Evolutionary conservation across 2,329 filamentous ascomycete species (phyloP).

Genomic region (Alternaria sp.): DNA sequence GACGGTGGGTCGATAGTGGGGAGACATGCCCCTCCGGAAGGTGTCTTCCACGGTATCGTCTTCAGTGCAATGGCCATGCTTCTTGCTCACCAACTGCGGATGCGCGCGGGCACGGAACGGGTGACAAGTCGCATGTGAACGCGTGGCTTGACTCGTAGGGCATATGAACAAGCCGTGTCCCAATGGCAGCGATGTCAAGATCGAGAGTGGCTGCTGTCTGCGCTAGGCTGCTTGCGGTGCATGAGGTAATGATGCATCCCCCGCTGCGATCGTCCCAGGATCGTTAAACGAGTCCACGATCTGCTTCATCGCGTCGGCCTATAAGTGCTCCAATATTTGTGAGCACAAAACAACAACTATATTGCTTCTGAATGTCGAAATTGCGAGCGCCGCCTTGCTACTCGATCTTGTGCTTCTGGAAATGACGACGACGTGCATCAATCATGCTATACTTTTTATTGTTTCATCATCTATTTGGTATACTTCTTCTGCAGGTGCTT

Average conservation of each 20-base stretch:
- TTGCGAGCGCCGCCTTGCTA: background rate
- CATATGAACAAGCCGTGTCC: background rate
- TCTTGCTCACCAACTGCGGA: background rate
- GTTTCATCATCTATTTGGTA: conserved; percentile 57
- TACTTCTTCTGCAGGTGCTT: conserved; percentile 76
- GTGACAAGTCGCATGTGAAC: background rate
- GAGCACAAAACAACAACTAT: background rate
- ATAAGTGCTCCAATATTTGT: background rate
- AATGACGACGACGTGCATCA: background rate
- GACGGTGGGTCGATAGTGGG: conserved; percentile 24
- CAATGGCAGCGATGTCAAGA: background rate
- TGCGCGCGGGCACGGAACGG: background rate
- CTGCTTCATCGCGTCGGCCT: conserved; percentile 3
- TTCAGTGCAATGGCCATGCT: background rate
- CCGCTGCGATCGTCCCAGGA: conserved; percentile 11
- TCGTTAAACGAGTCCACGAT: conserved; percentile 12
- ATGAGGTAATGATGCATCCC: conserved; percentile 1
- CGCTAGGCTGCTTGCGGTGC: conserved; percentile 5
- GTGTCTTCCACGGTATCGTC: background rate
- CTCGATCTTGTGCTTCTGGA: background rate
- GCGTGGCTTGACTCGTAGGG: conserved; percentile 1
- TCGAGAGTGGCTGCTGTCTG: background rate
- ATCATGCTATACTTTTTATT: background rate
- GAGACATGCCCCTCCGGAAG: conserved; percentile 12
- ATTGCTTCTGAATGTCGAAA: background rate